phyloP scores from a whole-genome alignment of 2,329 filamentous ascomycete genomes.

The Didymella pomorum region DNA sequence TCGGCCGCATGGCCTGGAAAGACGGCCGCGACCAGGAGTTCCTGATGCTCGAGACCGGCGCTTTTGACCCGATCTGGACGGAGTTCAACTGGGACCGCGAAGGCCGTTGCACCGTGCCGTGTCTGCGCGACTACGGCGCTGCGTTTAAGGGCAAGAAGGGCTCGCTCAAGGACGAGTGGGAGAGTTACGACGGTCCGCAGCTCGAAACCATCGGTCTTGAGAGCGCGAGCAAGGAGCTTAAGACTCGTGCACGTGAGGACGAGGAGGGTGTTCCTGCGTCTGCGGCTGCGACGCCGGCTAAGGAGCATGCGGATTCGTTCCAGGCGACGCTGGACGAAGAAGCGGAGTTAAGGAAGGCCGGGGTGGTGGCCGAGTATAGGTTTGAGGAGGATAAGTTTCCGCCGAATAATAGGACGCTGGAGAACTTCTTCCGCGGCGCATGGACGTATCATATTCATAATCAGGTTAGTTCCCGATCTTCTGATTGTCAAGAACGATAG shows the following conservation, averaged over 20 bases:
- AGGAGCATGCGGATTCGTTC: constrained; percentile 49
- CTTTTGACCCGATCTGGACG: constrained; percentile 66
- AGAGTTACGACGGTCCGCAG: constrained; percentile 59
- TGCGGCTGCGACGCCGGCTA: constrained; percentile 36
- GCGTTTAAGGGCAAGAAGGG: constrained; percentile 60
- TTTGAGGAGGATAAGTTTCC: constrained; percentile 61
- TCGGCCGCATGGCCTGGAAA: constrained; percentile 65
- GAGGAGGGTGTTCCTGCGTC: constrained; percentile 39
- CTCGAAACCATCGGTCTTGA: constrained; percentile 47
- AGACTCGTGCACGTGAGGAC: constrained; percentile 34
- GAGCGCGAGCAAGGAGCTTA: constrained; percentile 41
- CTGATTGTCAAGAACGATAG: not conserved
- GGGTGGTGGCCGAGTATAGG: constrained; percentile 55
- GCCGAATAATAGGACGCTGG: constrained; percentile 63
- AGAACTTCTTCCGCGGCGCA: constrained; percentile 64
- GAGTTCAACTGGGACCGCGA: constrained; percentile 64
- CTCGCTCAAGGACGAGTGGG: constrained; percentile 61
- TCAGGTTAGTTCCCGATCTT: constrained; percentile 54
- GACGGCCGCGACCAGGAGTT: constrained; percentile 63
- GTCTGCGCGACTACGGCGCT: constrained; percentile 61
- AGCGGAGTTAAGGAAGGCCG: constrained; percentile 51
- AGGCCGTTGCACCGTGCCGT: constrained; percentile 63
- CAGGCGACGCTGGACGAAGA: constrained; percentile 52
- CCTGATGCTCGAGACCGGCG: constrained; percentile 65
- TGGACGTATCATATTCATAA: constrained; percentile 68